These are phyloP conservation scores for Solanum bukasovii DNA, from an alignment of 257 asterid genomes.

Conservation along the genomic window DNA sequence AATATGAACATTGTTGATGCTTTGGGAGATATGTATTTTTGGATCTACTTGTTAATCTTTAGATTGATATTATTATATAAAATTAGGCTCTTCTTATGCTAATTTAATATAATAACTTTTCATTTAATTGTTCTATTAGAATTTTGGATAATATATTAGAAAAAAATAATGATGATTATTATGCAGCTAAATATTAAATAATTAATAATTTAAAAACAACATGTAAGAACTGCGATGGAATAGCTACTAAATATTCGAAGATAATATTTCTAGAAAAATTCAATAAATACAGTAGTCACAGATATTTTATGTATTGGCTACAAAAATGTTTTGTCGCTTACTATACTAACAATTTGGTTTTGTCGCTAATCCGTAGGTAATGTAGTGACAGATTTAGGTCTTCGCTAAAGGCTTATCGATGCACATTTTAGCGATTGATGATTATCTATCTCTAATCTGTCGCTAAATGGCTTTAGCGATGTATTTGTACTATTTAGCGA, in stretches of 20 bases:
- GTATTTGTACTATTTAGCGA: too few relatives aligned
- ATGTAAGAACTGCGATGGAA: neutral
- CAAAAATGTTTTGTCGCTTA: neutral
- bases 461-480: too few relatives aligned
- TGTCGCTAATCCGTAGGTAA: neutral
- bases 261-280: neutral
- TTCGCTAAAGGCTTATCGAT: too few relatives aligned
- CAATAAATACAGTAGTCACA: neutral
- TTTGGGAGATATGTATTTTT: neutral
- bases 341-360: neutral
- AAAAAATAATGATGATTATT: too few relatives aligned
- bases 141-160: neutral
- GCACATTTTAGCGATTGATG: too few relatives aligned
- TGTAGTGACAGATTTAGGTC: too few relatives aligned
- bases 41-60: neutral
- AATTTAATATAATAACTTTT: neutral
- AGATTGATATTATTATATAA: neutral
- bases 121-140: neutral
- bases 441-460: too few relatives aligned
- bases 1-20: neutral
- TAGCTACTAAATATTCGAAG: neutral
- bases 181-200: neutral
- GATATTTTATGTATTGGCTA: neutral
- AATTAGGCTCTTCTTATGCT: neutral
- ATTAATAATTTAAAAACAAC: neutral